phyloP scores from a whole-genome alignment of 2,329 filamentous ascomycete species.

The Aspergillus persii region DNA sequence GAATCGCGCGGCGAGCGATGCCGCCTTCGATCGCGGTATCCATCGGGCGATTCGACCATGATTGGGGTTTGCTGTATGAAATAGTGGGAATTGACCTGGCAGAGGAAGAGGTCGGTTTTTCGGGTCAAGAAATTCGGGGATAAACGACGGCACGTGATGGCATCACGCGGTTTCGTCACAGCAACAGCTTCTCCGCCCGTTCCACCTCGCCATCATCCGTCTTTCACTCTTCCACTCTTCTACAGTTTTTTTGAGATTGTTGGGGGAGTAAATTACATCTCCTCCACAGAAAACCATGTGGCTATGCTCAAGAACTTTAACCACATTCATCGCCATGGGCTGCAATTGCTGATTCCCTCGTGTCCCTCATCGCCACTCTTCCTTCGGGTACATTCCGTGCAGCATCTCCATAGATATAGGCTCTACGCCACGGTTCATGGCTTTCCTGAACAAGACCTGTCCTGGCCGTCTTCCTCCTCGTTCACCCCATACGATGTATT shows the following conservation, averaged over 20 bases:
- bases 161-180: neutral
- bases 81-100: neutral
- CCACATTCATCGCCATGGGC: constrained; percentile 37
- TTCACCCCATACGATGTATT: constrained; percentile 89
- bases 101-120: neutral
- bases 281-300: constrained; percentile 32
- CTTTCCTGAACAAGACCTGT: constrained; percentile 29
- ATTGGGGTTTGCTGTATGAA: neutral
- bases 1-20: constrained; percentile 22
- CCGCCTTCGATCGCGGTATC: constrained; percentile 19
- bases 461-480: constrained; percentile 44
- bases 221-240: neutral
- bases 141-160: constrained; percentile 4
- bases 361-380: constrained; percentile 25
- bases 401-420: constrained; percentile 18
- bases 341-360: constrained; percentile 33
- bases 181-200: neutral
- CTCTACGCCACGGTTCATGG: constrained; percentile 35
- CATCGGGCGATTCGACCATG: constrained; percentile 29
- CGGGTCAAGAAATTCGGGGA: neutral
- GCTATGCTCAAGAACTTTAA: constrained; percentile 50
- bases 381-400: constrained; percentile 21
- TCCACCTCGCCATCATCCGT: neutral
- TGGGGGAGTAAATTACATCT: constrained; percentile 17
- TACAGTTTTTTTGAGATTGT: neutral